A percentile compares a stretch with the other conserved stretches of the same genome.
phyloP scores from a whole-genome alignment of 352 stramenopile species.

The Achlya hypogyna region DNA sequence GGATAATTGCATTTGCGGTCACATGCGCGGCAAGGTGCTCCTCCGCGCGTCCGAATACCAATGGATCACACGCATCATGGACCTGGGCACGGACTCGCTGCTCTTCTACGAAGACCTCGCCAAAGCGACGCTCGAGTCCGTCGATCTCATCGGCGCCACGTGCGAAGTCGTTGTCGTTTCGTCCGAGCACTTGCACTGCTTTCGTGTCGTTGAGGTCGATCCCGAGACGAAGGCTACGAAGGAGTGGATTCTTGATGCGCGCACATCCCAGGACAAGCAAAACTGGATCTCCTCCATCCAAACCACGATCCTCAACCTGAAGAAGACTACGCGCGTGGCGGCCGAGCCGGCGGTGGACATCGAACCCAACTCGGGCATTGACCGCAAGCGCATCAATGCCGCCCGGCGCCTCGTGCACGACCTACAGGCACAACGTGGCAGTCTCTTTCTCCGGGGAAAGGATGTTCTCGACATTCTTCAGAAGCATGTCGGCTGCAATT shows the following conservation, averaged over 20 bases:
- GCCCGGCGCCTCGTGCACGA: slow-evolving; percentile 13
- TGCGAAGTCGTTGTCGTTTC: slow-evolving; percentile 55
- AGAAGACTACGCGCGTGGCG: not conserved
- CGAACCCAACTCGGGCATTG: not conserved
- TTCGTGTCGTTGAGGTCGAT: slow-evolving; percentile 37
- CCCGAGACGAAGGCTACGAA: slow-evolving; percentile 19
- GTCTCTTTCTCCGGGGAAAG: slow-evolving; percentile 18
- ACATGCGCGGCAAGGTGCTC: slow-evolving; percentile 19
- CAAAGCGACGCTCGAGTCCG: slow-evolving; percentile 5
- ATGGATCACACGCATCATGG: slow-evolving; percentile 20
- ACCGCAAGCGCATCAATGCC: slow-evolving; percentile 4
- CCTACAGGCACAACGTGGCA: slow-evolving; percentile 16
- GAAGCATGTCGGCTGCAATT: slow-evolving; percentile 18
- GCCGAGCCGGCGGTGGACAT: slow-evolving; percentile 27
- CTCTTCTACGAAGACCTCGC: slow-evolving; percentile 8
- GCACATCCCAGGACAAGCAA: slow-evolving; percentile 34
- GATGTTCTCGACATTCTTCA: slow-evolving; percentile 19
- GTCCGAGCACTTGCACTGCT: slow-evolving; percentile 45
- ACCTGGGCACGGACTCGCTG: slow-evolving; percentile 3
- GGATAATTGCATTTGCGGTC: not conserved
- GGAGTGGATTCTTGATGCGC: slow-evolving; percentile 39
- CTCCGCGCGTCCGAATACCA: slow-evolving; percentile 21
- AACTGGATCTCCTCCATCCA: slow-evolving; percentile 35
- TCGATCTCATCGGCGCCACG: slow-evolving; percentile 9
- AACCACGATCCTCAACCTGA: slow-evolving; percentile 13